Conservation (phyloP, 2,329 filamentous ascomycete species). For the Nigrograna mackinnonii region DNA sequence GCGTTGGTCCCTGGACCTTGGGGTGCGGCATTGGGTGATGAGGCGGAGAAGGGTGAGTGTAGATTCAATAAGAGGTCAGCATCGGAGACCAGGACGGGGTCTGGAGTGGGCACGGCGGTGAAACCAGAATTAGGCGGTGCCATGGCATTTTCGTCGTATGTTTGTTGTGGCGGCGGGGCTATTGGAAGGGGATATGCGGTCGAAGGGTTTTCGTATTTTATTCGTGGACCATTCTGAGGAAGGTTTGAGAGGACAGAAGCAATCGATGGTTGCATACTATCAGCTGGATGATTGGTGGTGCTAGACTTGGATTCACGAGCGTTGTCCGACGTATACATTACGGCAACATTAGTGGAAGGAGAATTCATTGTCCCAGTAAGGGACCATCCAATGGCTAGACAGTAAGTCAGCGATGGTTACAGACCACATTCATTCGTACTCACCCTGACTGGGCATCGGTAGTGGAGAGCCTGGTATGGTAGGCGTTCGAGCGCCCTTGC, state of each 20-base stretch:
- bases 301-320: conserved; percentile 23
- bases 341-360: conserved; percentile 78
- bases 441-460: conserved; percentile 56
- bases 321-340: conserved; percentile 70
- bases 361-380: conserved; percentile 88
- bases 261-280: conserved; percentile 32
- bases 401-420: conserved; percentile 12
- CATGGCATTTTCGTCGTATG: conserved; percentile 32
- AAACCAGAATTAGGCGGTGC: conserved; percentile 32
- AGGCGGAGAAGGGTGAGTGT: conserved; percentile 47
- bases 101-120: conserved; percentile 26
- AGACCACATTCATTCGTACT: conserved; percentile 4
- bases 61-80: conserved; percentile 55
- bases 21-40: conserved; percentile 21
- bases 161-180: conserved; percentile 19
- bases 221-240: conserved; percentile 9
- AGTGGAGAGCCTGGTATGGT: conserved; percentile 49
- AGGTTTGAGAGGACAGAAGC: conserved; percentile 30
- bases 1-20: conserved; percentile 14
- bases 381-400: conserved; percentile 75
- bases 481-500: conserved; percentile 26
- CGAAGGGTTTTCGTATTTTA: conserved; percentile 31
- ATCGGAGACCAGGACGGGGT: conserved; percentile 45
- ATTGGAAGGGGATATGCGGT: conserved; percentile 22
- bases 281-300: no score